A percentile compares a stretch with the other conserved stretches of the same genome.
Conservation (phyloP, 306 rosid genomes). For the Quillaja saponaria region DNA sequence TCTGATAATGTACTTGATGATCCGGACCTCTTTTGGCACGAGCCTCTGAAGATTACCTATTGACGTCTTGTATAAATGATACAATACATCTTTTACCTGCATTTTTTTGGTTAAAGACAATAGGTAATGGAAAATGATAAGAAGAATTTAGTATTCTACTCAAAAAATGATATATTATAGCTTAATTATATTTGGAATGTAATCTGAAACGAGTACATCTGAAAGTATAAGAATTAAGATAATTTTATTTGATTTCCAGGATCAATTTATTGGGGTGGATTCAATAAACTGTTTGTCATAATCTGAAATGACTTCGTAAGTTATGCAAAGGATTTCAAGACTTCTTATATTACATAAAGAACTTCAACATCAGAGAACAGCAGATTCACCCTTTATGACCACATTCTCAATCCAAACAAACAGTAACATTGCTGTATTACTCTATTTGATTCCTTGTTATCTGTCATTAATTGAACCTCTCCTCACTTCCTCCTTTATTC, state of each 20-base stretch:
- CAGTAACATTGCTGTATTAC: neutral
- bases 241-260: too few species aligned
- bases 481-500: neutral
- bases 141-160: neutral
- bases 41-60: conserved; percentile 81
- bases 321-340: conserved; percentile 10
- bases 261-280: too few species aligned
- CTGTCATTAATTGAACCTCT: conserved; percentile 2
- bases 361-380: conserved; percentile 1
- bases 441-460: conserved; percentile 9
- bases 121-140: conserved; percentile 4
- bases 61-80: conserved; percentile 76
- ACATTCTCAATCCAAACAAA: conserved; percentile 10
- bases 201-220: conserved; percentile 17
- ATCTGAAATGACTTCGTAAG: conserved; percentile 21
- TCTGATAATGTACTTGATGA: conserved; percentile 68
- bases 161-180: neutral
- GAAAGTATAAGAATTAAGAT: conserved; percentile 10
- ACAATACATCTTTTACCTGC: conserved; percentile 80
- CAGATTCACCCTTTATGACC: neutral
- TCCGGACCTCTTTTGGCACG: conserved; percentile 86
- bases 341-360: conserved; percentile 20
- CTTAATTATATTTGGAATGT: conserved; percentile 1
- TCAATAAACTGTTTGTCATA: conserved; percentile 13
- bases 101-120: conserved; percentile 2